These are phyloP conservation scores for Hemisphaericaspora nanyangensis DNA, from an alignment of 805 yeast species.

Conservation along the genomic window DNA sequence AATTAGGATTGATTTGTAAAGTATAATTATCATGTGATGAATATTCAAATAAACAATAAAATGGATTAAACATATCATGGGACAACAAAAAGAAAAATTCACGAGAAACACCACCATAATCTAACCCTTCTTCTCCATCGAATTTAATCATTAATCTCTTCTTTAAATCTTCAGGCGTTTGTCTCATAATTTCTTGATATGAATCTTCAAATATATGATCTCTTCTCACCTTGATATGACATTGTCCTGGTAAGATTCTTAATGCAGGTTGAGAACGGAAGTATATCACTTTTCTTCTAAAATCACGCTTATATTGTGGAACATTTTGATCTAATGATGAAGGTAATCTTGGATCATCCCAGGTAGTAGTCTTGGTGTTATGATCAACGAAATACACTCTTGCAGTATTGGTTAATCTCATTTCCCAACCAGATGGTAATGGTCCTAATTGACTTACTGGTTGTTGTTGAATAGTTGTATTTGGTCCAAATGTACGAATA, in stretches of 20 bases:
- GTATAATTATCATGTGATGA: slow-evolving; percentile 98
- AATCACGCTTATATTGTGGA: slow-evolving; percentile 98
- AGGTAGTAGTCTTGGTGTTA: slow-evolving; percentile 97
- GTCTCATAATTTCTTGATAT: slow-evolving; percentile 97
- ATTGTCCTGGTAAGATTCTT: slow-evolving; percentile 96
- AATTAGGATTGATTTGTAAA: slow-evolving; percentile 94
- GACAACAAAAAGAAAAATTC: slow-evolving; percentile 95
- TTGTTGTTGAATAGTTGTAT: slow-evolving; percentile 93
- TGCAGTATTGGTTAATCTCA: slow-evolving; percentile 98
- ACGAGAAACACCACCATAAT: slow-evolving; percentile 98
- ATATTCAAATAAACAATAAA: slow-evolving; percentile 94
- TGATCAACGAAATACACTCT: slow-evolving; percentile 98
- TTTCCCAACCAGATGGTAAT: slow-evolving; percentile 98
- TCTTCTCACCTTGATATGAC: slow-evolving; percentile 96
- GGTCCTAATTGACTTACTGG: slow-evolving; percentile 98
- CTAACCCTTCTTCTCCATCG: slow-evolving; percentile 99
- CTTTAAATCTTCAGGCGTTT: slow-evolving; percentile 96
- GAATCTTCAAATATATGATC: slow-evolving; percentile 96
- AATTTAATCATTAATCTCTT: slow-evolving; percentile 97
- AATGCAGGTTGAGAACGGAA: slow-evolving; percentile 98
- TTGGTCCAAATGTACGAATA: slow-evolving; percentile 89
- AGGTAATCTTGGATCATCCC: slow-evolving; percentile 99
- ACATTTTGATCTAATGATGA: slow-evolving; percentile 96
- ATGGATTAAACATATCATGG: slow-evolving; percentile 98
- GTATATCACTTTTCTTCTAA: slow-evolving; percentile 94